Conservation (phyloP, 306 rosid genomes). For the Morella rubra region DNA sequence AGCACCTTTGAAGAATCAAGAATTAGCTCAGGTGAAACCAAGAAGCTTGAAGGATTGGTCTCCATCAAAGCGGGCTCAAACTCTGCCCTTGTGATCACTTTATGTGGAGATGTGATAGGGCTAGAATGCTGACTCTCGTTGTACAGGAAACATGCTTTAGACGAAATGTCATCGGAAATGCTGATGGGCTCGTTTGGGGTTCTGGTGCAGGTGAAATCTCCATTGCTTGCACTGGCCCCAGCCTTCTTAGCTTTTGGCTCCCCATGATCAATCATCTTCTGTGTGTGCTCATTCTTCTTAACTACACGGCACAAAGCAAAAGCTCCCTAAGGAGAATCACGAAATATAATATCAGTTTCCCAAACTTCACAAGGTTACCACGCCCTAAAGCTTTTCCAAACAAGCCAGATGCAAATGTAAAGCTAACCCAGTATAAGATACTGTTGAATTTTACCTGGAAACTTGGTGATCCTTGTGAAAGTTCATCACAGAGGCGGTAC, state of each 20-base stretch:
- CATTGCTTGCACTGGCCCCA: slow-evolving; percentile 41
- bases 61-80: slow-evolving; percentile 45
- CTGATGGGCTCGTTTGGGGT: slow-evolving; percentile 34
- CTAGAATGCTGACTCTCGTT: slow-evolving; percentile 55
- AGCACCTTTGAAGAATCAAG: slow-evolving; percentile 88
- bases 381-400: not conserved
- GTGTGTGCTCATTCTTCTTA: slow-evolving; percentile 60
- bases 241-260: slow-evolving; percentile 43
- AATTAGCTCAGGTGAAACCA: slow-evolving; percentile 76
- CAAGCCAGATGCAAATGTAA: slow-evolving; percentile 7
- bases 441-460: slow-evolving; percentile 48
- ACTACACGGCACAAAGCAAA: slow-evolving; percentile 82
- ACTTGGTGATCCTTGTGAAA: slow-evolving; percentile 46
- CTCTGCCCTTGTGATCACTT: slow-evolving; percentile 38
- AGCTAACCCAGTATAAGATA: slow-evolving; percentile 6
- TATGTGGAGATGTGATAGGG: slow-evolving; percentile 45
- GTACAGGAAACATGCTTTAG: slow-evolving; percentile 39
- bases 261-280: slow-evolving; percentile 44
- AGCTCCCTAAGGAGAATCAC: slow-evolving; percentile 49
- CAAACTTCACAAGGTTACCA: not conserved
- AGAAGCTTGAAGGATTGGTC: slow-evolving; percentile 49
- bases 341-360: slow-evolving; percentile 15
- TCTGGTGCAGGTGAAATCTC: slow-evolving; percentile 36
- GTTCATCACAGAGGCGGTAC: slow-evolving; percentile 76
- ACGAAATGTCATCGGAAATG: slow-evolving; percentile 42